Base-by-base conservation (phyloP, 2,329 filamentous ascomycete genomes). In the Blumeria graminis region DNA sequence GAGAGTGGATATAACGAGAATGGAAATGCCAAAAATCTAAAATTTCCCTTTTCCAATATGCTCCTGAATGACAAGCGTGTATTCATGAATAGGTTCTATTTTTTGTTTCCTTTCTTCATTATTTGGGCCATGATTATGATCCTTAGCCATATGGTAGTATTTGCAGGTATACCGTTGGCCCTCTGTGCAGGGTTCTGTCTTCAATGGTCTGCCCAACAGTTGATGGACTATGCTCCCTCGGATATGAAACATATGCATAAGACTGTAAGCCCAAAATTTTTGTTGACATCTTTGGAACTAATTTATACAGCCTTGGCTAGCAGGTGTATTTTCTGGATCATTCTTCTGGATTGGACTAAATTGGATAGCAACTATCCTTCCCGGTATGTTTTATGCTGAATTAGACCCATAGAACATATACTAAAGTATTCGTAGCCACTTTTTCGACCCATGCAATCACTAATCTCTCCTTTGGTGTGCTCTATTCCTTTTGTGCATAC, bases 221-320 rank as follows among this genome's bases (percentile, higher is more conserved):
- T 90, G 39, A 73, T 94, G 57, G 81, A 82, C 60, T 89, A 84
- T 72, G 89, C 86, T 16, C 89, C 89, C 10, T 74, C 82, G 3
- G 86, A 94, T 64, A 94, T 94, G 81, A 83, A 87, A 63, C 78
- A 83, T 61, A 81, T 96, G 63, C 88, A 95, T 67, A 86, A 84
- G 70, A 96, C 92, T 58, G 83, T 87, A 73, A 64, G 81, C 43
- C 34, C 34, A 38, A 39, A 4, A 43, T 22, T 28, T 48, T 3
- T 22, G 13, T 51, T 62, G n/a, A 59, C 58, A 16, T 36, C 18
- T 13, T 16, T 53, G 5, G 13, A 32, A 18, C 50, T 53, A 53
- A 53, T 18, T 16, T 62, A 38, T 57, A n/a, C 57, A 89, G 82
- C 90, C 92, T 11, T 96, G 89, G 76, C 74, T 98, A 62, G 82